Base-by-base conservation (phyloP, 805 yeast genomes). In the Schizosaccharomyces lindneri region DNA sequence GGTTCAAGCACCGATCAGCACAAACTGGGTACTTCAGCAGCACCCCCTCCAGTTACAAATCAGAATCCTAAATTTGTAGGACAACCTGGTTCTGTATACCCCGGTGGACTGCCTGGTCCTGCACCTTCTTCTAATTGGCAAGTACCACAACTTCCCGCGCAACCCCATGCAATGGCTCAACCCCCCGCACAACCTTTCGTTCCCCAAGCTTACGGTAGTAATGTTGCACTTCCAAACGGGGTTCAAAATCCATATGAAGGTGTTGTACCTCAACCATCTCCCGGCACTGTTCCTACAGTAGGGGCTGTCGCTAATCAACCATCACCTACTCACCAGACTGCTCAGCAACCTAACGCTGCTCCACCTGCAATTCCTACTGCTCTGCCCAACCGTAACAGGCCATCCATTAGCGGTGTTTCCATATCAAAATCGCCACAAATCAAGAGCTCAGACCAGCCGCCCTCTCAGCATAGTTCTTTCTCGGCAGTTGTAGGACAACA, bases 1-100 rank as follows among this genome's bases (percentile, higher is more conserved):
- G 66, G 66, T 7, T 63, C 68, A 41, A 24, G 27, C 21, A 60
- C 66, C 63, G 61, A 63, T 60, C 66, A 63, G 61, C 64, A 61
- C 13, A 46, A 46, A 13, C 21, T 46, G 5, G 51, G 13, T 17
- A 15, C 21, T 17, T 36, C 41, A 36, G 51, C 51, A 5, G 27
- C 51, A 3, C 51, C 51, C 3, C 27, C 51, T 24, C 13, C 21
- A 1, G 24, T 46, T 24, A 9, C 51, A 46, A 46, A 46, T 17
- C 51, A 46, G 24, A 46, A n/a, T 46, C n/a, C 51, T 19, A 46
- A 46, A 4, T 46, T 19, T 46, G 27, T 46, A n/a, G 27, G 27
- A n/a, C 51, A 46, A 17, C 51, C 51, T 19, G 51, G 24, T 24
- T n/a, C 27, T n/a, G 27, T 24, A 9, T 46, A 46, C 11, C 27